These are phyloP conservation scores for Spergularia azorica DNA, from an alignment of 179 eudicot genomes.

Conservation along the genomic window DNA sequence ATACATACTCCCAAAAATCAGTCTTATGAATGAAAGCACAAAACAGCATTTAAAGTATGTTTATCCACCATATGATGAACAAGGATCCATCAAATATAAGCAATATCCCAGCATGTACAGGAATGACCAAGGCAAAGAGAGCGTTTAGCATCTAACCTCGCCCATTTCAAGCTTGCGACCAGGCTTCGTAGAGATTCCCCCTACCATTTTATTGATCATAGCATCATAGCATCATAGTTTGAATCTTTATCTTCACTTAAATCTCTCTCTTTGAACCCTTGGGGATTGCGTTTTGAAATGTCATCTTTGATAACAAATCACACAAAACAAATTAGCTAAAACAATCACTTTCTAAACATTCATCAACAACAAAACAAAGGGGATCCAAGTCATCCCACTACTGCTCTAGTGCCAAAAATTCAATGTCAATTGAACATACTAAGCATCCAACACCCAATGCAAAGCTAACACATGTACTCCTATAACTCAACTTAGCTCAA, in stretches of 20 bases:
- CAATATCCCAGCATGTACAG: neutral
- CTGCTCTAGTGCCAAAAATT: neutral
- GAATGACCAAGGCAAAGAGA: neutral
- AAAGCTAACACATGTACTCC: too few species aligned
- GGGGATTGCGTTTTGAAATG: slow-evolving; percentile 35
- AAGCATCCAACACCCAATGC: neutral
- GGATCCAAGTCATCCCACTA: neutral
- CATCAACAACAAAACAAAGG: slow-evolving; percentile 6
- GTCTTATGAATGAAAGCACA: too few species aligned
- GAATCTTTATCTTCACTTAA: slow-evolving; percentile 25
- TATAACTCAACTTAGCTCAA: too few species aligned
- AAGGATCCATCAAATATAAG: neutral
- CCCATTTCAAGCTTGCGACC: slow-evolving; percentile 95
- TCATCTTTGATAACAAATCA: slow-evolving; percentile 38
- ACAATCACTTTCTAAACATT: neutral
- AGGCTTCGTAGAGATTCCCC: slow-evolving; percentile 71
- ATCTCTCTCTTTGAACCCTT: slow-evolving; percentile 52
- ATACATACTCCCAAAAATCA: too few species aligned
- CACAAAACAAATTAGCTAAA: slow-evolving; percentile 1
- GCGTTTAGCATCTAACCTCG: slow-evolving; percentile 52
- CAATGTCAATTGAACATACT: neutral
- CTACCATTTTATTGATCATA: slow-evolving; percentile 78
- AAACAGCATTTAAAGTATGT: too few species aligned
- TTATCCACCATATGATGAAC: neutral
- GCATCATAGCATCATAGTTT: slow-evolving; percentile 64